Evolutionary conservation across 2,329 filamentous ascomycete species (phyloP).

Genomic region (Blastomyces emzantsi): DNA sequence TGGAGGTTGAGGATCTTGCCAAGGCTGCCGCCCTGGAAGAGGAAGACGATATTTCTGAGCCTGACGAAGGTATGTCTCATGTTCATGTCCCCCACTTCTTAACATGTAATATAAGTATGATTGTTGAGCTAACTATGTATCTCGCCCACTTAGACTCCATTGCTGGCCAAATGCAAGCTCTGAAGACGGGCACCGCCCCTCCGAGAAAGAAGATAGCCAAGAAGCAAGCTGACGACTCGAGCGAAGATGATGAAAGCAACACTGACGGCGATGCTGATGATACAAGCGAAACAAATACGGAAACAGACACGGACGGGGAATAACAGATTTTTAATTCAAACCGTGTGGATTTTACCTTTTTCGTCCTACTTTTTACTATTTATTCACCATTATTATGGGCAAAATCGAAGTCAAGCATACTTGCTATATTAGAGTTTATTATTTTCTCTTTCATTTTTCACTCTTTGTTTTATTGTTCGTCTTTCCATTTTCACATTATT

Average conservation of each 20-base stretch:
- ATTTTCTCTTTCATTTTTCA: not conserved
- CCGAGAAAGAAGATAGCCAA: conserved; percentile 51
- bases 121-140: conserved; percentile 22
- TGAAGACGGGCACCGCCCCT: conserved; percentile 59
- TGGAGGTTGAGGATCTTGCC: conserved; percentile 79
- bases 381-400: not conserved
- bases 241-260: conserved; percentile 53
- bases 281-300: conserved; percentile 52
- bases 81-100: conserved; percentile 9
- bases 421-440: not conserved
- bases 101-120: conserved; percentile 8
- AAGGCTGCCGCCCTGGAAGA: conserved; percentile 71
- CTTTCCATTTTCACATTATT: not conserved
- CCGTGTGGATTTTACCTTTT: not conserved
- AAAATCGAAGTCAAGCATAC: conserved; percentile 1
- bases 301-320: conserved; percentile 73
- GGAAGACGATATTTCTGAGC: conserved; percentile 95
- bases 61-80: conserved; percentile 74
- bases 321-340: conserved; percentile 19
- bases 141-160: conserved; percentile 57
- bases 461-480: not conserved
- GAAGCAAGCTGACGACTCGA: conserved; percentile 47
- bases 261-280: conserved; percentile 54
- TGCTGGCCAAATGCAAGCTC: conserved; percentile 79
- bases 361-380: not conserved